phyloP scores from a whole-genome alignment of 352 stramenopile species.

The Globisporangium emineosum region DNA sequence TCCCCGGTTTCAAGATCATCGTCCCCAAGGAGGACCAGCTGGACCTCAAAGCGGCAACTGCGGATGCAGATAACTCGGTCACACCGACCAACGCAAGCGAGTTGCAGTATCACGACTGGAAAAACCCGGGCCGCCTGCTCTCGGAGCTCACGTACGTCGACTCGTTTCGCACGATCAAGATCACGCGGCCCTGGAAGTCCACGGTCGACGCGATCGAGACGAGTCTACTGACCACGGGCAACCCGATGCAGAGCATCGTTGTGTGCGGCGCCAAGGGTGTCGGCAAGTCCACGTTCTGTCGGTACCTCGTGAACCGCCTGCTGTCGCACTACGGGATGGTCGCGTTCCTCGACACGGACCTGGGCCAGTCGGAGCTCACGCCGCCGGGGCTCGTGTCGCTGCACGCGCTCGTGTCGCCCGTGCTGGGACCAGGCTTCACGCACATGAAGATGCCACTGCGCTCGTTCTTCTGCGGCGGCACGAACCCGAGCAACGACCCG shows the following conservation, averaged over 20 bases:
- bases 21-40: constrained; percentile 46
- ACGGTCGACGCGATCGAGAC: constrained; percentile 42
- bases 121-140: constrained; percentile 44
- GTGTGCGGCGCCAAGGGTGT: constrained; percentile 95
- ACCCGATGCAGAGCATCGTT: constrained; percentile 59
- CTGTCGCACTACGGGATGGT: constrained; percentile 72
- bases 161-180: constrained; percentile 56
- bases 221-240: constrained; percentile 24
- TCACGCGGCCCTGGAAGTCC: constrained; percentile 55
- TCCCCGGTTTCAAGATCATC: constrained; percentile 84
- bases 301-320: constrained; percentile 92
- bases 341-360: constrained; percentile 94
- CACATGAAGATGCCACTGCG: constrained; percentile 84
- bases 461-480: constrained; percentile 72
- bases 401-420: constrained; percentile 80
- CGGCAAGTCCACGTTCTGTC: constrained; percentile 95
- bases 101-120: constrained; percentile 42
- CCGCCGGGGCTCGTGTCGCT: constrained; percentile 92
- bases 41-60: constrained; percentile 13
- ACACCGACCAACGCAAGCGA: constrained; percentile 1
- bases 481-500: constrained; percentile 73
- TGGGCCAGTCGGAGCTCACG: constrained; percentile 94
- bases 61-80: background rate
- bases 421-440: constrained; percentile 90
- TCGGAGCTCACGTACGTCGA: constrained; percentile 55